Evolutionary conservation across 2,329 filamentous ascomycete genomes (phyloP).

Genomic region (Talaromyces sp.): DNA sequence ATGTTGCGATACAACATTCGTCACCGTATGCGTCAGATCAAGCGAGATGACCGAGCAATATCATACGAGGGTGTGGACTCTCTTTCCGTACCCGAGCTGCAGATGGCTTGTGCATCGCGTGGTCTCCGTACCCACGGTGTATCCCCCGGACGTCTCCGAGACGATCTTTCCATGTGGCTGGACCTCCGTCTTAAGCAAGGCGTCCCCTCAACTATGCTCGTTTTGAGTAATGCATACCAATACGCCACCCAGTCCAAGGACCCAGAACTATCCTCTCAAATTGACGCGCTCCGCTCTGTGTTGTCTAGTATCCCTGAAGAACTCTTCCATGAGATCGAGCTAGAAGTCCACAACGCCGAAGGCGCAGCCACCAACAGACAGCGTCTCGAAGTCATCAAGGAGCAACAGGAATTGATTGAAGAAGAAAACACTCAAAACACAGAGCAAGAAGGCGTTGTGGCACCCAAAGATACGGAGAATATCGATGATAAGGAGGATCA

Average conservation of each 20-base stretch:
- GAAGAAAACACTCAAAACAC: conserved; percentile 94
- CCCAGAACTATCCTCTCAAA: conserved; percentile 78
- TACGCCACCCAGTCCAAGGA: conserved; percentile 77
- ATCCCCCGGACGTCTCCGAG: conserved; percentile 79
- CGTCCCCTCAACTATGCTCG: conserved; percentile 92
- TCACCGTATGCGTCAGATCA: conserved; percentile 98
- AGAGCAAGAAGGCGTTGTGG: conserved; percentile 71
- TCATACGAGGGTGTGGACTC: conserved; percentile 90
- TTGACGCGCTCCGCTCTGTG: conserved; percentile 88
- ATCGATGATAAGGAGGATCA: conserved; percentile 88
- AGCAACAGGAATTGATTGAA: conserved; percentile 96
- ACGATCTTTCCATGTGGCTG: conserved; percentile 90
- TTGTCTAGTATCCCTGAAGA: conserved; percentile 95
- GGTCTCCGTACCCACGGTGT: conserved; percentile 91
- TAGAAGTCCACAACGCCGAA: conserved; percentile 95
- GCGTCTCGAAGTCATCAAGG: conserved; percentile 93
- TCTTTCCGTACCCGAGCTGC: conserved; percentile 87
- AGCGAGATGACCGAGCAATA: conserved; percentile 93
- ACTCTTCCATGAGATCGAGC: conserved; percentile 98
- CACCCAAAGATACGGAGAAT: conserved; percentile 80
- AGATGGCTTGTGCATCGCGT: conserved; percentile 85
- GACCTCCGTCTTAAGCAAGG: conserved; percentile 89
- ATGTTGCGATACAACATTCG: conserved; percentile 97
- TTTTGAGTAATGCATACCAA: conserved; percentile 96
- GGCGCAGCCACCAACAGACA: conserved; percentile 98